Evolutionary conservation across 2,329 filamentous ascomycete species (phyloP), one percentile per base, ranked within the genome.

Genomic region (Cercospora beticola): DNA sequence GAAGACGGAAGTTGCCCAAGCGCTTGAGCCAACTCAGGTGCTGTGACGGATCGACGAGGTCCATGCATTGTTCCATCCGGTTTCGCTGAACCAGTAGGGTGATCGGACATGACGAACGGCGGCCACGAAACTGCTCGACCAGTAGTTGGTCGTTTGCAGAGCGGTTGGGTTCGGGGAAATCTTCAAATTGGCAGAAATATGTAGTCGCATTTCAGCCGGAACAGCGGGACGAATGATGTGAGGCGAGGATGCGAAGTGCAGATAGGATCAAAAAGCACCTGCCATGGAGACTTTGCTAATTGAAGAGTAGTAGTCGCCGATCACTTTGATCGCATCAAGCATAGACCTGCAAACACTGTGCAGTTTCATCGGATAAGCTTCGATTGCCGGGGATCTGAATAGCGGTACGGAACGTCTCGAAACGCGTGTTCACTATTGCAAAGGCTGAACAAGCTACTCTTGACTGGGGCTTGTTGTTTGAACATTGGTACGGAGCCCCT

Each of bases 41-140:
- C 71, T n/a, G 71, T 72, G 36, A 70, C 62, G 16, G 69, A 33
- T 65, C 69, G 67, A 28, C 54, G 31, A 36, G 65, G 60, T 56
- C 28, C 62, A 12, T 81, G 54, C 80, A 76, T 58, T 77, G 78
- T 65, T 56, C 46, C 30, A 36, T 36, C 62, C 81, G 81, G 18
- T 80, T 18, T 54, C 14, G 21, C 26, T 54, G 49, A 28, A 54
- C 49, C 49, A 54, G 14, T 28, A 28, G 26, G 14, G 49, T 54
- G 49, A 28, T 54, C 49, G 49, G 49, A 54, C 49, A 54, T 54
- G 49, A 54, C 49, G 21, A 54, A 54, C 49, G 49, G 49, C 49
- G 49, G 49, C 49, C 49, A 54, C 49, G 49, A 12, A 54, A 28
- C 49, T 54, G 23, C 21, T 54, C 49, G 49, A 54, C 49, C 49